A percentile compares a stretch with the other conserved stretches of the same genome.
Evolutionary conservation across 495 filamentous ascomycete genomes (phyloP).

Genomic region (Extremus antarcticus): DNA sequence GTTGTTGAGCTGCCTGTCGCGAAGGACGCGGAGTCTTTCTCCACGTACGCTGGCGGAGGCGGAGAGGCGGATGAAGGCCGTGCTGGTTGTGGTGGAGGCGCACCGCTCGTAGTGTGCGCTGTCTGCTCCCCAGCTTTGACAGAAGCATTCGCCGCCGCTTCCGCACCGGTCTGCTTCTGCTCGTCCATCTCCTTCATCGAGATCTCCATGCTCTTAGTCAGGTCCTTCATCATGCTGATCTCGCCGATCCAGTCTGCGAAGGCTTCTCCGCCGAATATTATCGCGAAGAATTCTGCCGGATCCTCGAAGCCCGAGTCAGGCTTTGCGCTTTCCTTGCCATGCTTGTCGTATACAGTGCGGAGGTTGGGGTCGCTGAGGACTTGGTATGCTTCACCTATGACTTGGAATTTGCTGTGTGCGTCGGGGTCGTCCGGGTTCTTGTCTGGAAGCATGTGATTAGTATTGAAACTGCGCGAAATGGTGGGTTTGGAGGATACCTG

Average conservation of each 20-base stretch:
- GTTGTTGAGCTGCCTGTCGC: conserved; percentile 5
- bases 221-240: conserved; percentile 37
- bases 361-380: conserved; percentile 81
- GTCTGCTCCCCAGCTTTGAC: conserved; percentile 32
- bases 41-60: neutral
- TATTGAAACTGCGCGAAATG: neutral
- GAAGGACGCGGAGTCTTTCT: neutral
- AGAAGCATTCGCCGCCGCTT: conserved; percentile 17
- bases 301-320: conserved; percentile 89
- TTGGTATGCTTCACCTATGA: conserved; percentile 91
- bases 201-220: conserved; percentile 37
- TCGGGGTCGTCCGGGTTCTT: conserved; percentile 96
- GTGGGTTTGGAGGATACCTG: conserved; percentile 35
- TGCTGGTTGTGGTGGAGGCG: conserved; percentile 3
- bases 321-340: conserved; percentile 83
- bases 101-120: neutral
- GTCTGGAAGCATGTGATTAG: conserved; percentile 41
- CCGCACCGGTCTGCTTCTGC: conserved; percentile 21
- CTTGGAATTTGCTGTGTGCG: conserved; percentile 89
- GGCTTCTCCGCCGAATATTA: conserved; percentile 95
- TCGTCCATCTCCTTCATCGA: conserved; percentile 32
- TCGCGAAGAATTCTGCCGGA: conserved; percentile 94
- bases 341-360: conserved; percentile 87
- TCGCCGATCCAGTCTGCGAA: conserved; percentile 56
- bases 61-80: neutral